These are phyloP conservation scores for Ustilago esculenta DNA, from an alignment of 1,284 basidiomycete species.

Conservation along the genomic window DNA sequence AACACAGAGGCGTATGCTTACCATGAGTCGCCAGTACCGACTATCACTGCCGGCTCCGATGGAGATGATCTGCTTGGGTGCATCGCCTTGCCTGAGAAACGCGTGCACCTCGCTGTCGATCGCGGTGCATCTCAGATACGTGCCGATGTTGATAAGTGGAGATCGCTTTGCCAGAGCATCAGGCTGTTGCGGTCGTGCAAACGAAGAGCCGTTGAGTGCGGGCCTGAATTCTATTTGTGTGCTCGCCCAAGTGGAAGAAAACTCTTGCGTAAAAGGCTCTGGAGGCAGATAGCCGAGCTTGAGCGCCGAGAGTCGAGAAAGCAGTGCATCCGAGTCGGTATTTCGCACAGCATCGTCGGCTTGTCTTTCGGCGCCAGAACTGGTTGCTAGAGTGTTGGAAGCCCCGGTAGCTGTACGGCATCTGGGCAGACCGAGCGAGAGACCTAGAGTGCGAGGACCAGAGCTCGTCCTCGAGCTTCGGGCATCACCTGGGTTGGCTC, in stretches of 20 bases:
- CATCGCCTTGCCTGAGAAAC: constrained; percentile 73
- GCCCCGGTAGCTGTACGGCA: background rate
- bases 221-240: too few species aligned
- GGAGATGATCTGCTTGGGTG: constrained; percentile 80
- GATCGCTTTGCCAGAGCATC: constrained; percentile 71
- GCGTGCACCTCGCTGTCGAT: constrained; percentile 81
- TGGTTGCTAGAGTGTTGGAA: background rate
- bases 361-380: constrained; percentile 2
- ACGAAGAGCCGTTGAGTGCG: background rate
- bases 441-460: constrained; percentile 8
- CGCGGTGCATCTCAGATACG: constrained; percentile 82
- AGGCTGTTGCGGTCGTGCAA: background rate
- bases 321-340: constrained; percentile 79
- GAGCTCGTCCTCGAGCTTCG: background rate
- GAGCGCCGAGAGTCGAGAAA: constrained; percentile 75
- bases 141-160: constrained; percentile 94
- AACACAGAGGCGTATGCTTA: too few species aligned
- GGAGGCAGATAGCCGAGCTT: constrained; percentile 28
- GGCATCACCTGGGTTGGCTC: background rate
- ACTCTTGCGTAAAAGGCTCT: constrained; percentile 45
- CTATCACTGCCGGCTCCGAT: constrained; percentile 93
- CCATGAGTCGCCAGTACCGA: constrained; percentile 86
- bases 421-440: constrained; percentile 32
- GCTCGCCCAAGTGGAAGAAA: too few species aligned
- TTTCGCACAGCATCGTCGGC: constrained; percentile 75